A percentile compares a stretch with the other conserved stretches of the same genome.
Evolutionary conservation across 2,329 filamentous ascomycete genomes (phyloP).

Genomic region (Microcyclospora pomicola): DNA sequence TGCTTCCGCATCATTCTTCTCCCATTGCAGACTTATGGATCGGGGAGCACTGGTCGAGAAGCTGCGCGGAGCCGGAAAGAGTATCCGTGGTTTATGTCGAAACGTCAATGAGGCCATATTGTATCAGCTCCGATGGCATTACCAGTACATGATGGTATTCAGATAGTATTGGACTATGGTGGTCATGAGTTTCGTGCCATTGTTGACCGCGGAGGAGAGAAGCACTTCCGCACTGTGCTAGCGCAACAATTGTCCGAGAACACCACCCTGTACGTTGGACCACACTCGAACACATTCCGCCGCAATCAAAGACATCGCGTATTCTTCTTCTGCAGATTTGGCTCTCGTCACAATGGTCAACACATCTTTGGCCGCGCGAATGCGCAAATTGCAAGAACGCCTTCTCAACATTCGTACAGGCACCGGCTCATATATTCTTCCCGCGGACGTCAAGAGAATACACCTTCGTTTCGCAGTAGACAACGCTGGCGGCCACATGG

Average conservation of each 20-base stretch:
- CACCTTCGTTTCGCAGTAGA: slow-evolving; percentile 56
- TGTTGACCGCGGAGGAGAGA: neutral
- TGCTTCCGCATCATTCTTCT: slow-evolving; percentile 18
- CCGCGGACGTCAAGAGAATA: slow-evolving; percentile 60
- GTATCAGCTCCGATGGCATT: too few relatives aligned
- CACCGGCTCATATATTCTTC: slow-evolving; percentile 69
- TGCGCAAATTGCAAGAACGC: slow-evolving; percentile 61
- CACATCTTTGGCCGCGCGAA: slow-evolving; percentile 49
- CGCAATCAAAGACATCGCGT: too few relatives aligned
- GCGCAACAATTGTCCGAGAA: neutral
- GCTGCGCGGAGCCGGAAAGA: slow-evolving; percentile 6
- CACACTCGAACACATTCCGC: too few relatives aligned
- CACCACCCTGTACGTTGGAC: too few relatives aligned
- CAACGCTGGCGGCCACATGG: slow-evolving; percentile 54
- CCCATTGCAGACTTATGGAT: slow-evolving; percentile 16
- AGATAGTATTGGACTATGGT: slow-evolving; percentile 10
- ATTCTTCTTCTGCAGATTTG: too few relatives aligned
- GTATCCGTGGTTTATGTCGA: neutral
- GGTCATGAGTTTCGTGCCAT: slow-evolving; percentile 8
- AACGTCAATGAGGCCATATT: too few relatives aligned
- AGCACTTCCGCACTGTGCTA: neutral
- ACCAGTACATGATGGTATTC: neutral
- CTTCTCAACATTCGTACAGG: slow-evolving; percentile 64
- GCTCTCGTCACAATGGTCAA: too few relatives aligned
- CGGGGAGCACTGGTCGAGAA: slow-evolving; percentile 19